Base-by-base conservation (phyloP, 176 grass and related monocot genomes). In the Coix lacrymajobi region DNA sequence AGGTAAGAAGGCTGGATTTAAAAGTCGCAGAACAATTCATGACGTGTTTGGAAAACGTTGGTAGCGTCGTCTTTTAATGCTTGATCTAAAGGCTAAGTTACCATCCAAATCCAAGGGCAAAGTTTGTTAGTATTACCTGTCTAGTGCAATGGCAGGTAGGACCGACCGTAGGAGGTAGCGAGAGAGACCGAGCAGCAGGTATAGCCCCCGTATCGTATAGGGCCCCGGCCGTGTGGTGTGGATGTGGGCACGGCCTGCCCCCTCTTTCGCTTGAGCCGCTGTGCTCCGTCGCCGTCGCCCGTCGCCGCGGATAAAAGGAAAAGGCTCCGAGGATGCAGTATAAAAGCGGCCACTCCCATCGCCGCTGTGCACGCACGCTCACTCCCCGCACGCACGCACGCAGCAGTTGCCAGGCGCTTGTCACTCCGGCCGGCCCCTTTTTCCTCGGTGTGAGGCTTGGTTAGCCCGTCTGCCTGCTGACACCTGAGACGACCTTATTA, bases 321-420 rank as follows among this genome's bases (percentile, higher is more conserved):
- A 14, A 8, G 49, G 48, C 71, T 81, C 65, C 6, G 13, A 61
- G 45, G 79, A 82, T 17, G 67, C 56, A 60, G 56, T 86, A 86
- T 90, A 86, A 74, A 86, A 51, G 24, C 6, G 5, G 7, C 33
- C 38, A n/a, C n/a, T n/a, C n/a, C n/a, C n/a, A n/a, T n/a, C n/a
- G 44, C 1, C 63, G 3, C 16, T n/a, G 1, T 13, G 9, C 80
- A 24, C 26, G 30, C 78, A 6, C 44, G 25, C 71, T 22, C 46
- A 1, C 33, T 4, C 45, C 24, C 29, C 40, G 33, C n/a, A n/a
- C n/a, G n/a, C n/a, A n/a, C n/a, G 33, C 33, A 2, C 2, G 73
- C 41, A 80, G 91, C 71, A 68, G 91, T 80, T 92, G 84, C 57
- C 36, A 41, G 71, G 84, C 43, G 71, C 67, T 49, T 92, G 71